phyloP scores from a whole-genome alignment of 208 protist species.

The Trypanosoma avium region DNA sequence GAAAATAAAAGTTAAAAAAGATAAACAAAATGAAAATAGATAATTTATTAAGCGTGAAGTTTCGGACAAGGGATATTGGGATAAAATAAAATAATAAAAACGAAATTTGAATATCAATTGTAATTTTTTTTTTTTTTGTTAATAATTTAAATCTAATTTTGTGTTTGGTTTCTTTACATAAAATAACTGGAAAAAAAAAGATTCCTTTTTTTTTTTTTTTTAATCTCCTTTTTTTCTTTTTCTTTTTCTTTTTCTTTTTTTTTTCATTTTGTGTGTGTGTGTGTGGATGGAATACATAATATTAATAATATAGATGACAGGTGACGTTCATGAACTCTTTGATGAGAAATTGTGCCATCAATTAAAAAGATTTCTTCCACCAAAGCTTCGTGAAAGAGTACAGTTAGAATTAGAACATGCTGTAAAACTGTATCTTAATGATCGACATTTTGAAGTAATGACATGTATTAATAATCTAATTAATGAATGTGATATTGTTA shows the following conservation, averaged over 20 bases:
- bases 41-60: background rate
- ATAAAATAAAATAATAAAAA: no score
- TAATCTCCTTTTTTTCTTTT: background rate
- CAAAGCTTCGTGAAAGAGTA: constrained; percentile 20
- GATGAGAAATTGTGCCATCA: constrained; percentile 24
- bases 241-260: background rate
- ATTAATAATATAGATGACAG: background rate
- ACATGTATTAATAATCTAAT: constrained; percentile 33
- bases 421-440: constrained; percentile 32
- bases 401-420: constrained; percentile 24
- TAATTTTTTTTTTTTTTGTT: no score
- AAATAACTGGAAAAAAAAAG: no score
- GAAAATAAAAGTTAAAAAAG: constrained; percentile 43
- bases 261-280: background rate
- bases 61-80: no score
- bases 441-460: constrained; percentile 57
- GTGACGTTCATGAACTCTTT: constrained; percentile 9
- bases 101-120: no score
- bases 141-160: no score
- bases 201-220: constrained; percentile 4
- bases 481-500: constrained; percentile 14
- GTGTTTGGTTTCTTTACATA: no score
- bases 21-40: background rate
- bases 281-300: background rate
- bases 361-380: constrained; percentile 25